Evolutionary conservation across 345 rosid species (phyloP).

Genomic region (Salix caprea): DNA sequence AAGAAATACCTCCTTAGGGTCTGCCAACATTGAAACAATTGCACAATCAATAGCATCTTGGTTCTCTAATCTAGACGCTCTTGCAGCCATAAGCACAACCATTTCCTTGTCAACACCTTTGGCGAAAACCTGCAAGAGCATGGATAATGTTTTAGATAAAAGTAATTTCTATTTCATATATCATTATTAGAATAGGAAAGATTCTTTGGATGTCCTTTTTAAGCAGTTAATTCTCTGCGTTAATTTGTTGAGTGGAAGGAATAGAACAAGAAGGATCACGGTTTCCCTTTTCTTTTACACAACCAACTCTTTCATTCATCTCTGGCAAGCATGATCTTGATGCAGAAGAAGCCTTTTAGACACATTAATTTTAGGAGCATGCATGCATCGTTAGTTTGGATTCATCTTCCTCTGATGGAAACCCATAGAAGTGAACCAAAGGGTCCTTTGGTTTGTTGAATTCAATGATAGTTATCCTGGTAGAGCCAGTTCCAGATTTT

Average conservation of each 20-base stretch:
- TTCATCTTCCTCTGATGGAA: no score
- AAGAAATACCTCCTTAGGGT: slow-evolving; percentile 34
- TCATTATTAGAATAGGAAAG: background rate
- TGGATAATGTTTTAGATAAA: background rate
- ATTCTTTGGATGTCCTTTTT: background rate
- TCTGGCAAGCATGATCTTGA: background rate
- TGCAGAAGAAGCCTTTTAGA: background rate
- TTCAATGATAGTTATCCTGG: background rate
- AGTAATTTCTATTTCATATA: background rate
- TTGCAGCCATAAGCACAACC: slow-evolving; percentile 38
- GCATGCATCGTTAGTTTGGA: no score
- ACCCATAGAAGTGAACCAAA: no score
- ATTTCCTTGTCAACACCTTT: slow-evolving; percentile 30
- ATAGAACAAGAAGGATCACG: background rate
- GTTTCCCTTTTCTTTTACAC: background rate
- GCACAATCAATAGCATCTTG: slow-evolving; percentile 39
- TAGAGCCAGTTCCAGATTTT: background rate
- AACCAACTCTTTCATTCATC: background rate
- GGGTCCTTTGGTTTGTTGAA: background rate
- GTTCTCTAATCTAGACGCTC: slow-evolving; percentile 42
- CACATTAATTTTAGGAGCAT: no score
- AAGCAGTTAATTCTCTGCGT: no score
- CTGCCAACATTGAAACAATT: slow-evolving; percentile 35
- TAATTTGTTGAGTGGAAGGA: background rate
- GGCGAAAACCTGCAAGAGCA: slow-evolving; percentile 25